Conservation (phyloP, 805 yeast species). For the Metschnikowia similis region DNA sequence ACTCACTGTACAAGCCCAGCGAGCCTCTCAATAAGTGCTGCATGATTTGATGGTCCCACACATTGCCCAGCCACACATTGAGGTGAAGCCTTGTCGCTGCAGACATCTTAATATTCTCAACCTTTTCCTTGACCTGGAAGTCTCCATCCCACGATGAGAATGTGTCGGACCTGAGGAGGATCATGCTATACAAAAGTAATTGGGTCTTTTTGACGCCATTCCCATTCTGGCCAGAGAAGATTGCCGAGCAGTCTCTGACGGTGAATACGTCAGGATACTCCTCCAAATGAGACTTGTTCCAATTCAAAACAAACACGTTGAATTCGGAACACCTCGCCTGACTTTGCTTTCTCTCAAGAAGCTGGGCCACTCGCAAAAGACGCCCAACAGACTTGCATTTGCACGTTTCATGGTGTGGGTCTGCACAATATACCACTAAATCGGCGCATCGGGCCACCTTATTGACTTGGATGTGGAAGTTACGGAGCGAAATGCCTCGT, state of each 20-base stretch:
- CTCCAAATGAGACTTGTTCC: background rate
- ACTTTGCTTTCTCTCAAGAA: constrained; percentile 12
- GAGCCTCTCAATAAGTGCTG: constrained; percentile 12
- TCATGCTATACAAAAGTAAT: constrained; percentile 11
- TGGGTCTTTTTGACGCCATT: constrained; percentile 18
- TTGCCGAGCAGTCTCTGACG: constrained; percentile 10
- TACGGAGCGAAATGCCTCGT: constrained; percentile 71
- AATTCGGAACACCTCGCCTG: constrained; percentile 5
- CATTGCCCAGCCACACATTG: constrained; percentile 79
- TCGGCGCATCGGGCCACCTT: constrained; percentile 73
- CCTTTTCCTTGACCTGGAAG: constrained; percentile 64
- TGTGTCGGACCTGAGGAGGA: constrained; percentile 7
- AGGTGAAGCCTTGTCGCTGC: constrained; percentile 57
- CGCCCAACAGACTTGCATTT: constrained; percentile 24
- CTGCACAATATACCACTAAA: constrained; percentile 56
- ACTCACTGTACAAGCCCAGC: constrained; percentile 5
- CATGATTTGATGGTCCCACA: constrained; percentile 59
- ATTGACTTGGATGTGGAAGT: constrained; percentile 83
- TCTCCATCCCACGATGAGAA: constrained; percentile 56
- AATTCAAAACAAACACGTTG: constrained; percentile 21
- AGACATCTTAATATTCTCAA: constrained; percentile 83
- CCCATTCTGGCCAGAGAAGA: constrained; percentile 10
- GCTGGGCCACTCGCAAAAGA: constrained; percentile 37
- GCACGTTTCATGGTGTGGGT: constrained; percentile 1
- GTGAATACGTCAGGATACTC: constrained; percentile 10